Evolutionary conservation across 371 early-diverging fungal species (phyloP).

Genomic region (Mucor velutinosus): DNA sequence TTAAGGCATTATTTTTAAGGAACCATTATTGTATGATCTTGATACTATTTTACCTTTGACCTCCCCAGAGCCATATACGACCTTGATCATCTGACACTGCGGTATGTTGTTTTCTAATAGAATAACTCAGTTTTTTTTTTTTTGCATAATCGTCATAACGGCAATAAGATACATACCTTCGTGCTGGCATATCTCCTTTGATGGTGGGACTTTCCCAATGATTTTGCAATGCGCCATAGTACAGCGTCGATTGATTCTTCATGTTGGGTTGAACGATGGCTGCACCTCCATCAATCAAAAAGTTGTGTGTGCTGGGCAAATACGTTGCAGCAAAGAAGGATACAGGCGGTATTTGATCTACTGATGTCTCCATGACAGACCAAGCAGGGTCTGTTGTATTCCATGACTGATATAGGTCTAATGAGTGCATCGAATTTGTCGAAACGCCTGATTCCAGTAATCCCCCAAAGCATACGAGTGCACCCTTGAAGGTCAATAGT

Average conservation of each 20-base stretch:
- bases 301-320: constrained; percentile 16
- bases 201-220: constrained; percentile 11
- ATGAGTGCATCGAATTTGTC: constrained; percentile 20
- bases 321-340: constrained; percentile 29
- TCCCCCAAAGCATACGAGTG: constrained; percentile 37
- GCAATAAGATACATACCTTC: constrained; percentile 7
- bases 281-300: constrained; percentile 35
- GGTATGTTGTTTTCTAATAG: constrained; percentile 33
- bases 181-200: constrained; percentile 1
- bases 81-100: constrained; percentile 35
- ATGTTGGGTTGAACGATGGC: not conserved
- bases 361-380: constrained; percentile 10
- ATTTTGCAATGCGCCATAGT: constrained; percentile 19
- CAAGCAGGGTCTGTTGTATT: constrained; percentile 32
- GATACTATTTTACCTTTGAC: constrained; percentile 27
- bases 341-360: constrained; percentile 6
- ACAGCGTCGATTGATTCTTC: constrained; percentile 6
- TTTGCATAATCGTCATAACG: constrained; percentile 4
- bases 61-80: constrained; percentile 47
- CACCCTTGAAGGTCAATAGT: constrained; percentile 10
- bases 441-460: constrained; percentile 12
- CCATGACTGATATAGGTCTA: constrained; percentile 27
- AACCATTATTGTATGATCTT: not conserved
- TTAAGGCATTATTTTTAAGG: not conserved
- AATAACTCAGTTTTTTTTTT: not conserved